A percentile compares a stretch with the other conserved stretches of the same genome.
Conservation (phyloP, 495 filamentous ascomycete species). For the Venustampulla echinocandica region DNA sequence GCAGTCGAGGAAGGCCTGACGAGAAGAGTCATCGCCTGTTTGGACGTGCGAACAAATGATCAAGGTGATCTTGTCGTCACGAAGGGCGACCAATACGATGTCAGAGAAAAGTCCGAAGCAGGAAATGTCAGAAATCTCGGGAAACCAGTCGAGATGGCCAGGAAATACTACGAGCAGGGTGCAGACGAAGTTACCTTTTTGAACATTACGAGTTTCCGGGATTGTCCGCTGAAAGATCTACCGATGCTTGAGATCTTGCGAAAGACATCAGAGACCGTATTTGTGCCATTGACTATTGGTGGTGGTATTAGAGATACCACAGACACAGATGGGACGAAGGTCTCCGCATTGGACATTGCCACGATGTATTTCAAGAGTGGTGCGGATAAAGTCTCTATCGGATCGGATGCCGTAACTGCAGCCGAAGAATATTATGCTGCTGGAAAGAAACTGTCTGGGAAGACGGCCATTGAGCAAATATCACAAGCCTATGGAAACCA, state of each 20-base stretch:
- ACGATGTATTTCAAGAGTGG: slow-evolving; percentile 96
- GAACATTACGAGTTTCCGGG: slow-evolving; percentile 95
- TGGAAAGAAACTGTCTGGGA: slow-evolving; percentile 60
- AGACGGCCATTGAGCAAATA: slow-evolving; percentile 90
- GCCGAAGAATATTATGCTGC: slow-evolving; percentile 77
- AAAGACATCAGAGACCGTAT: slow-evolving; percentile 80
- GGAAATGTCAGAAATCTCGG: slow-evolving; percentile 85
- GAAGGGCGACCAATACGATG: slow-evolving; percentile 97
- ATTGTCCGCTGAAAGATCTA: slow-evolving; percentile 82
- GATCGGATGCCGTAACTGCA: slow-evolving; percentile 85
- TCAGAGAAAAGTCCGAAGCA: slow-evolving; percentile 79
- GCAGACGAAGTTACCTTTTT: slow-evolving; percentile 95
- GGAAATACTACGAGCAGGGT: slow-evolving; percentile 90
- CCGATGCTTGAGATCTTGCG: slow-evolving; percentile 94
- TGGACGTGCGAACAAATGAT: slow-evolving; percentile 96
- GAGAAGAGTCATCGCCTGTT: slow-evolving; percentile 82
- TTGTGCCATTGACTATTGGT: slow-evolving; percentile 94
- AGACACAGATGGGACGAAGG: slow-evolving; percentile 79
- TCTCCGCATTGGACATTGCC: slow-evolving; percentile 84
- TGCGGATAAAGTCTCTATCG: slow-evolving; percentile 98
- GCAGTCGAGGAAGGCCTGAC: slow-evolving; percentile 58
- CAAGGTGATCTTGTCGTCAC: slow-evolving; percentile 92
- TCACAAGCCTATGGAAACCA: slow-evolving; percentile 91
- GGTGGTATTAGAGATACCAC: slow-evolving; percentile 88
- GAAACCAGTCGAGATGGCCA: slow-evolving; percentile 92